phyloP scores from a whole-genome alignment of 495 filamentous ascomycete genomes.

The Aspergillus heteromorphus region DNA sequence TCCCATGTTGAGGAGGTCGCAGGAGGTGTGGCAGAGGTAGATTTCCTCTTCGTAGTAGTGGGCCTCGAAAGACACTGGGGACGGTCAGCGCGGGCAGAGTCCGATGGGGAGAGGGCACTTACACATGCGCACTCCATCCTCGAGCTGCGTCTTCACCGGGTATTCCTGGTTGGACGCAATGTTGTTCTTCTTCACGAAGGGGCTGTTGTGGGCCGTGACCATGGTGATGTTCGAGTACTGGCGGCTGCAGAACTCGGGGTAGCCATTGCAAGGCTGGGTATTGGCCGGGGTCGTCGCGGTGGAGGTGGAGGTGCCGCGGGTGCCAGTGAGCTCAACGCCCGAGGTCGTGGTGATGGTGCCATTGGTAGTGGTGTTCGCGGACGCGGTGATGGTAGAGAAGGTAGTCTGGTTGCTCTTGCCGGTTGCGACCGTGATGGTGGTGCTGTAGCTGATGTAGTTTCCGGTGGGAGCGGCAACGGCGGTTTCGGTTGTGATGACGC shows the following conservation, averaged over 20 bases:
- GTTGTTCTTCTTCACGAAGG: slow-evolving; percentile 65
- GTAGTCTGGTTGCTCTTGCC: slow-evolving; percentile 26
- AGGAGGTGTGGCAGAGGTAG: slow-evolving; percentile 69
- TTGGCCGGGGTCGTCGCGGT: slow-evolving; percentile 44
- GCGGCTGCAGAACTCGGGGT: slow-evolving; percentile 72
- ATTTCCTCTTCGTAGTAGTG: slow-evolving; percentile 61
- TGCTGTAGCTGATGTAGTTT: neutral
- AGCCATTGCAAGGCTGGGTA: slow-evolving; percentile 78
- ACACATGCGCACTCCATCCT: slow-evolving; percentile 84
- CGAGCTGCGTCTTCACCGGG: slow-evolving; percentile 65
- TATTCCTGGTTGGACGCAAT: slow-evolving; percentile 73
- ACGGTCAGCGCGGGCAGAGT: neutral
- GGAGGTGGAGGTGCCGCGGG: slow-evolving; percentile 37
- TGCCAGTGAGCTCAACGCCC: slow-evolving; percentile 28
- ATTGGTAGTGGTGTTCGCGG: slow-evolving; percentile 30
- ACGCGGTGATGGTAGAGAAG: slow-evolving; percentile 11
- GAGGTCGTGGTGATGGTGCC: slow-evolving; percentile 33
- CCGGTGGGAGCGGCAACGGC: neutral
- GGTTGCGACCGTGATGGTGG: slow-evolving; percentile 13
- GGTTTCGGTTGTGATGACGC: neutral
- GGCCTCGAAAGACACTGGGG: slow-evolving; percentile 71
- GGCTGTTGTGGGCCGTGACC: slow-evolving; percentile 82
- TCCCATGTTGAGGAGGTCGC: slow-evolving; percentile 73
- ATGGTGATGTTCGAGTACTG: slow-evolving; percentile 87
- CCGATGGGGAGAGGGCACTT: slow-evolving; percentile 15